Base-by-base conservation (phyloP, 768 basidiomycete species). In the Serendipita sp. region DNA sequence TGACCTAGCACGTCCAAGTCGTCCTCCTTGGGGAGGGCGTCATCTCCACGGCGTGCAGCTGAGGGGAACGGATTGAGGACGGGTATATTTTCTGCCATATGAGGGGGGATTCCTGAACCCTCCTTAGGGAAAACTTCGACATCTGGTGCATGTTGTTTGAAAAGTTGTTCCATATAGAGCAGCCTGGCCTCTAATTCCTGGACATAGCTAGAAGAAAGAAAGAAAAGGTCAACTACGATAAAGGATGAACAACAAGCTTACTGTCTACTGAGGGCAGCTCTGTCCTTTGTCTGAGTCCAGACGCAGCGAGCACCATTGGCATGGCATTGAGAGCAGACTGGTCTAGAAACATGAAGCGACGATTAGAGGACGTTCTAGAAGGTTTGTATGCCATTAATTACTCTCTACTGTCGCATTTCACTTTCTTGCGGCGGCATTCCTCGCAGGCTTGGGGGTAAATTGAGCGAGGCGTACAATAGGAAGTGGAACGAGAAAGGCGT, bases 261-360 rank as follows among this genome's bases (percentile, higher is more conserved):
- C 90, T 92, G 90, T 78, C 90, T 80, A 72, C 91, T 92, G 68
- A 91, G 76, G 3, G 90, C 90, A 28, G 90, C 90, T 70, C 90
- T 84, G 74, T 92, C 90, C 76, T 90, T 91, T 3, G 90, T 92
- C 75, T 92, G 90, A 47, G 91, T 78, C 90, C 90, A 92, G 48
- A 87, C 89, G 71, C 90, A 92, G 69, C 84, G 82, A 0, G 87
- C 85, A 52, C 83, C 83, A 4, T 88, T 86, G 47, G 82, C 76
- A 16, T 81, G 72, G 71, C 90, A 92, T 71, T 91, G 90, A 0
- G 88, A 85, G 70, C 90, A 92, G 10, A 85, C 86, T 11, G 90
- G 90, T 38, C 56, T 60, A 18, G 10, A 30, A 23, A 11, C 16
- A 16, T 52, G 48, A n/a, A 32, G 32, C 7, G 16, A 7, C 10